A percentile compares a stretch with the other conserved stretches of the same genome.
Evolutionary conservation across 2,329 filamentous ascomycete genomes (phyloP).

Genomic region (Capronia coronata): DNA sequence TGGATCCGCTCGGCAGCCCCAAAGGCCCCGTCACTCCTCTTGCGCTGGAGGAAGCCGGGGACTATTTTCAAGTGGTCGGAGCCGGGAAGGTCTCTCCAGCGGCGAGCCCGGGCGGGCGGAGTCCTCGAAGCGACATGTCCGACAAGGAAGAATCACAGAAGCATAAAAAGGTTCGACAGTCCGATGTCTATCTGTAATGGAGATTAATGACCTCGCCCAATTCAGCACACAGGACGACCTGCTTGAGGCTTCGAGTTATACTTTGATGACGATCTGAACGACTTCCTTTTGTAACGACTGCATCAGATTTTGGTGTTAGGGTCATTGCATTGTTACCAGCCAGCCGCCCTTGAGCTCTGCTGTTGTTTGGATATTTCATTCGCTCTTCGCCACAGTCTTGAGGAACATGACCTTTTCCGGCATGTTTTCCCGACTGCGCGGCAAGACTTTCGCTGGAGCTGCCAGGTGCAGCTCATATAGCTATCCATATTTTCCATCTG

Average conservation of each 20-base stretch:
- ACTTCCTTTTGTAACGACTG: conserved; percentile 13
- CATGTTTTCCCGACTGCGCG: neutral
- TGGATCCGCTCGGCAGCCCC: conserved; percentile 42
- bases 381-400: neutral
- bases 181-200: conserved; percentile 19
- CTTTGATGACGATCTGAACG: conserved; percentile 7
- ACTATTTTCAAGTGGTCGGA: conserved; percentile 33
- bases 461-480: neutral
- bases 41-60: conserved; percentile 34
- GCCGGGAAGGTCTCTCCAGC: conserved; percentile 26
- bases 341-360: neutral
- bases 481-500: neutral
- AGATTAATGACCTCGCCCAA: neutral
- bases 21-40: conserved; percentile 42
- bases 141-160: conserved; percentile 19
- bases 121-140: conserved; percentile 17
- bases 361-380: neutral
- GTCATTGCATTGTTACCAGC: neutral
- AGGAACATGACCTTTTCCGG: neutral
- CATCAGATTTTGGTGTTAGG: neutral
- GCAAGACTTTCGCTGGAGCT: neutral
- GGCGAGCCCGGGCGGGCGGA: conserved; percentile 30
- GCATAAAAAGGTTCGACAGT: conserved; percentile 16
- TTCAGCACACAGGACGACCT: conserved; percentile 6
- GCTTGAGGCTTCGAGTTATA: conserved; percentile 2